Evolutionary conservation across 139 green algal species (phyloP).

Genomic region (Zygnema circumcarinatum): DNA sequence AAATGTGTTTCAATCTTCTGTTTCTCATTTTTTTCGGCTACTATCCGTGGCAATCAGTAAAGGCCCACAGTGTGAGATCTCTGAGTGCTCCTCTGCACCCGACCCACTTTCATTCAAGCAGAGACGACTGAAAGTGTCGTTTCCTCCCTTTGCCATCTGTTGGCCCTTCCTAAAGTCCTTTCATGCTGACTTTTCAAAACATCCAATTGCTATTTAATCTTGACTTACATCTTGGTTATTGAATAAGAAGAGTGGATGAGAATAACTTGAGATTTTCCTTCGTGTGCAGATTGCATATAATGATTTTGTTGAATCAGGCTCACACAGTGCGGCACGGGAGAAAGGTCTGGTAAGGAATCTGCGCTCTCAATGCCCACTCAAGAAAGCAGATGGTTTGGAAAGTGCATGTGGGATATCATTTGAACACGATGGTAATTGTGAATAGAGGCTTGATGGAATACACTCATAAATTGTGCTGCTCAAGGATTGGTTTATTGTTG

Average conservation of each 20-base stretch:
- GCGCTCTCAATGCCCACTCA: not conserved
- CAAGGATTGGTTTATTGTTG: slow-evolving; percentile 22
- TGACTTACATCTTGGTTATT: not conserved
- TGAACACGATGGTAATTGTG: not conserved
- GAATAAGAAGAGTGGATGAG: not conserved
- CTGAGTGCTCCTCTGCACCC: no score
- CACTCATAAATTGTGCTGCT: not conserved
- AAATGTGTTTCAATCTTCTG: not conserved
- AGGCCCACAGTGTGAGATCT: no score
- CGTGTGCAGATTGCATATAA: slow-evolving; percentile 54
- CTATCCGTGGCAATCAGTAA: no score
- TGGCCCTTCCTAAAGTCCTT: no score
- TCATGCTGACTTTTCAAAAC: no score
- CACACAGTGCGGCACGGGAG: slow-evolving; percentile 48
- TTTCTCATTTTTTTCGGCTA: not conserved
- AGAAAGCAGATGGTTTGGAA: no score
- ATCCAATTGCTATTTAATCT: no score
- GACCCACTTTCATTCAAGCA: no score
- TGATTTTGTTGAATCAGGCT: slow-evolving; percentile 46
- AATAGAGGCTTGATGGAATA: not conserved
- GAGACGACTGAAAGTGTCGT: no score
- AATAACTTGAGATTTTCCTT: no score
- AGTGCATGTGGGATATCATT: no score
- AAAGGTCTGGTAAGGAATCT: slow-evolving; percentile 57
- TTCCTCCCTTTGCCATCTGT: no score